Evolutionary conservation across 352 stramenopile species (phyloP), one percentile per base, ranked within the genome.

Genomic region (Halophytophthora batemanensis): DNA sequence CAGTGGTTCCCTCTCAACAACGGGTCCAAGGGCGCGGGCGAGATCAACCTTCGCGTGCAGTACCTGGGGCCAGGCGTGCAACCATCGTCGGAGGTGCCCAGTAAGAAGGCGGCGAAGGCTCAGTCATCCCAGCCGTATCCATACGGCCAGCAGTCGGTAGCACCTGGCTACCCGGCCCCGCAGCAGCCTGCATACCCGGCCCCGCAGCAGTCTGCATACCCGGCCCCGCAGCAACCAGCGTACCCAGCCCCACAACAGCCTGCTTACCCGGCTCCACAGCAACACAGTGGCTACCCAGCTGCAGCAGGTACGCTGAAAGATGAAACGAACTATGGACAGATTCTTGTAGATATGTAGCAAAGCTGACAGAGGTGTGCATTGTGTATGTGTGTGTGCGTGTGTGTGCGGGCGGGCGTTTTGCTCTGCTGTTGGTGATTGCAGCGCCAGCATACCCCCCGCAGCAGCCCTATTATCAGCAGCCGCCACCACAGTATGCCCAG

Each of bases 1-100:
- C 69, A 93, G 47, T 93, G 82, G 82, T 91, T 85, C 62, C 69
- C 79, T 18, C 61, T 93, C 38, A 87, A 89, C 64, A 86, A 87
- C 47, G 66, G 76, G 41, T 63, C 58, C 23, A 70, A 73, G 38
- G 58, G 61, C 25, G 75, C 76, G 7, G 82, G 82, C 6, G 81
- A 93, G 56, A 89, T 93, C 61, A 93, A 93, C 40, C 62, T 93
- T 28, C 80, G 82, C 18, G 65, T 93, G 8, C 82, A 93, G 56
- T 77, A 82, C 48, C 60, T 82, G 38, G 65, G 74, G 4, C 44
- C 59, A 7, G 65, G 53, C 11, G 40, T 50, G 36, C 63, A 73
- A 19, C n/a, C 57, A 5, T 31, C 40, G 1, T 38, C 41, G 13
- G 45, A 56, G 5, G 51, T 35, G 6, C 61, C 62, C 1, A 46